These are phyloP conservation scores for Arabidopsis hybrid DNA, from an alignment of 441 rosid species.

Conservation along the genomic window DNA sequence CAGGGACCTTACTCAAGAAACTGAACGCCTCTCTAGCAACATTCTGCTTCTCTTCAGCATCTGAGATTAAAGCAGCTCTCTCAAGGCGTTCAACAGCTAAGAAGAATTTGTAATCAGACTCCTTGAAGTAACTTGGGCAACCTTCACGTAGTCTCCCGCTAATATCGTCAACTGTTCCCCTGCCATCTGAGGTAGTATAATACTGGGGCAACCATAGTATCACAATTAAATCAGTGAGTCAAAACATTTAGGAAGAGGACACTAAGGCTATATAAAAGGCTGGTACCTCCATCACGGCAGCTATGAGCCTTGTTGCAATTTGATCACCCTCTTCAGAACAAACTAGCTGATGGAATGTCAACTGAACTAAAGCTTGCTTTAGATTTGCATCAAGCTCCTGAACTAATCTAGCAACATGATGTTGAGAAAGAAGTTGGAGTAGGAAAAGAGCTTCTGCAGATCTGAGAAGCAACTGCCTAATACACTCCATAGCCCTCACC, in stretches of 20 bases:
- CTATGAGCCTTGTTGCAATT: conserved; percentile 85
- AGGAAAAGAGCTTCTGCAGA: conserved; percentile 96
- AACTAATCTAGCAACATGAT: conserved; percentile 82
- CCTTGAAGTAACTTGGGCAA: conserved; percentile 97
- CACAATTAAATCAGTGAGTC: conserved; percentile 30
- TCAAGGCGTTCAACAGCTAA: conserved; percentile 98
- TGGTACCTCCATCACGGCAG: conserved; percentile 90
- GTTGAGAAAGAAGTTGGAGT: conserved; percentile 91
- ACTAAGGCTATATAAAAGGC: conserved; percentile 24
- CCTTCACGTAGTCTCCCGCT: conserved; percentile 87
- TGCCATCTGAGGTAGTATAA: conserved; percentile 96
- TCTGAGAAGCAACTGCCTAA: conserved; percentile 95
- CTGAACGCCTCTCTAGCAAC: conserved; percentile 93
- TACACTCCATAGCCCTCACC: conserved; percentile 98
- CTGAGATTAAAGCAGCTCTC: conserved; percentile 75
- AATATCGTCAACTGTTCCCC: conserved; percentile 96
- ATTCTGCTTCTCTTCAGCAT: conserved; percentile 78
- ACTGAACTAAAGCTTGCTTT: conserved; percentile 68
- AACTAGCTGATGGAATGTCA: conserved; percentile 93
- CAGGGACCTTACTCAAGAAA: conserved; percentile 88
- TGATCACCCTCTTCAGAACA: conserved; percentile 97
- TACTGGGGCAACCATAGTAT: conserved; percentile 58
- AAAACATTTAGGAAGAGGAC: conserved; percentile 31
- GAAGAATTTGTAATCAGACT: conserved; percentile 96
- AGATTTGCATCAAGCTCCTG: conserved; percentile 79